phyloP scores from a whole-genome alignment of 2,329 filamentous ascomycete species.

The Exophiala phaeomuriformis region DNA sequence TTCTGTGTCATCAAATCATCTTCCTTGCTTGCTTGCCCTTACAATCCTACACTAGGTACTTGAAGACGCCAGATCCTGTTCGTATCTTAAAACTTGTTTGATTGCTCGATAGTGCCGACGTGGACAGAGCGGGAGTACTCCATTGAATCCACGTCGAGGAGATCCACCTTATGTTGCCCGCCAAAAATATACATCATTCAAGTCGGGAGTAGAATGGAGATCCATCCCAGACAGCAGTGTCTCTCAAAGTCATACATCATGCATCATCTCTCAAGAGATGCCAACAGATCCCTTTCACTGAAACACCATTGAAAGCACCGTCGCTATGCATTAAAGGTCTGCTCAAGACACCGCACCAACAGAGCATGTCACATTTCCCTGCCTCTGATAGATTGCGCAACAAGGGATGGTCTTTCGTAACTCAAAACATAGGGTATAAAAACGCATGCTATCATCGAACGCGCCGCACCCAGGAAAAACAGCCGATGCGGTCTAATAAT shows the following conservation, averaged over 20 bases:
- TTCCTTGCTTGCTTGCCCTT: too few relatives aligned
- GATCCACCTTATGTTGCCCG: background rate
- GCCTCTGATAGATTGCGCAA: background rate
- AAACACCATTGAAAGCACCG: background rate
- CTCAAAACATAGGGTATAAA: constrained; percentile 21
- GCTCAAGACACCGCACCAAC: background rate
- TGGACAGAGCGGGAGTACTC: background rate
- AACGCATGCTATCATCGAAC: constrained; percentile 12
- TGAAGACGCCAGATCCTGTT: too few relatives aligned
- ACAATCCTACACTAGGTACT: too few relatives aligned
- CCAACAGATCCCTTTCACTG: background rate
- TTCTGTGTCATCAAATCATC: too few relatives aligned
- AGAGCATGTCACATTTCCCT: constrained; percentile 3
- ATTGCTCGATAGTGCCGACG: too few relatives aligned
- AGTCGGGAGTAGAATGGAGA: background rate
- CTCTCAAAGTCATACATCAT: constrained; percentile 15
- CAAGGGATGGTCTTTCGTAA: constrained; percentile 7
- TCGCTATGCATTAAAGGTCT: constrained; percentile 23
- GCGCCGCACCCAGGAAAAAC: constrained; percentile 5
- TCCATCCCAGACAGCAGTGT: constrained; percentile 8
- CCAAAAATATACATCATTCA: constrained; percentile 8
- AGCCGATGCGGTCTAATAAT: constrained; percentile 9
- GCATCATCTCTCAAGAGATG: constrained; percentile 6
- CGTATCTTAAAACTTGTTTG: too few relatives aligned
- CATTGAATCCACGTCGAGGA: too few relatives aligned